Percentiles rank a stretch among this genome's conserved stretches.
These are phyloP conservation scores for Aquilaria agallochum DNA, from an alignment of 441 rosid species.

Conservation along the genomic window DNA sequence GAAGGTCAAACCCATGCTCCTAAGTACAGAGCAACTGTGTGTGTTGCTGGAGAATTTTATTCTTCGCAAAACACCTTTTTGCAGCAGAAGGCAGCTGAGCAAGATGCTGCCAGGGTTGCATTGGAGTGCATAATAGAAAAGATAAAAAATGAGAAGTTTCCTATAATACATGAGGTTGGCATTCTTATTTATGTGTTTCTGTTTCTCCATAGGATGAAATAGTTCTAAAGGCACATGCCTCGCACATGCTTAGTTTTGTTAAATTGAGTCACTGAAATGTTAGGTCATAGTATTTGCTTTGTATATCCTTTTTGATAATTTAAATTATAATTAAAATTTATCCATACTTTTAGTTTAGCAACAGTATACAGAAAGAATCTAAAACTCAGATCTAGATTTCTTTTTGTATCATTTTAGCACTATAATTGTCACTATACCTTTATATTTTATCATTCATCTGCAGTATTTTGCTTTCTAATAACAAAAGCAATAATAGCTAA, in stretches of 20 bases:
- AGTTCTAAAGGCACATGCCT: neutral
- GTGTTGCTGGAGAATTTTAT: conserved; percentile 25
- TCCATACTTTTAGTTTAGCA: no score
- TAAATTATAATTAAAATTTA: no score
- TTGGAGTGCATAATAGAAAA: conserved; percentile 19
- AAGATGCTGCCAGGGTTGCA: conserved; percentile 45
- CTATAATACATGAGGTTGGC: conserved; percentile 25
- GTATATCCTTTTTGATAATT: no score
- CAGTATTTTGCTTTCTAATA: no score
- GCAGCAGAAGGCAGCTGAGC: conserved; percentile 34
- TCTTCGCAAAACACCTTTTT: conserved; percentile 25
- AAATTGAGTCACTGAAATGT: neutral
- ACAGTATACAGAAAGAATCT: no score
- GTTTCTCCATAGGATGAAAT: neutral
- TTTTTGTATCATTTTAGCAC: no score
- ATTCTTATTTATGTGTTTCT: neutral
- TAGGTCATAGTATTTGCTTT: no score
- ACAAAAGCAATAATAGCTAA: no score
- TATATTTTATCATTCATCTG: no score
- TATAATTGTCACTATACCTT: no score
- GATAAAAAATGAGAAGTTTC: conserved; percentile 22
- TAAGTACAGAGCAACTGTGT: conserved; percentile 28
- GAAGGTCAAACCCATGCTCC: conserved; percentile 33
- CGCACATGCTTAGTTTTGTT: neutral
- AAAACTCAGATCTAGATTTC: no score